A percentile compares a stretch with the other conserved stretches of the same genome.
Conservation (phyloP, 345 rosid species). For the Ailanthus altissimus region DNA sequence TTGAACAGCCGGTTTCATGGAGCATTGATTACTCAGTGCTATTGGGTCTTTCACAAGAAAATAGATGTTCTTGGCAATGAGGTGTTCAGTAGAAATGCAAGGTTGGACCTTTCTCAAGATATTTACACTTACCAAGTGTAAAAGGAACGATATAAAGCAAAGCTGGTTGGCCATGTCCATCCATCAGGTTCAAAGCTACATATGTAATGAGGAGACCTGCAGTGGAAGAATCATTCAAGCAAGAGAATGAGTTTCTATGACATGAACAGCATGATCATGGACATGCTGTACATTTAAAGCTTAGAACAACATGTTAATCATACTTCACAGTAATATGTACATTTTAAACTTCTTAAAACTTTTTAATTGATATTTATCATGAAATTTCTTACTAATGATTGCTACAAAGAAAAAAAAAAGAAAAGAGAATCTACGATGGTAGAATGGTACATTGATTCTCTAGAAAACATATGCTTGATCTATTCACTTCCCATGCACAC, state of each 20-base stretch:
- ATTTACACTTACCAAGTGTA: constrained; percentile 67
- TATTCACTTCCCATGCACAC: background rate
- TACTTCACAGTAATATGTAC: no score
- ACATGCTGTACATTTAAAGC: no score
- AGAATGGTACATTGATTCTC: background rate
- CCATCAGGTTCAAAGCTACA: constrained; percentile 93
- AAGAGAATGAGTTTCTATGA: background rate
- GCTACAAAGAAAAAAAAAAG: background rate
- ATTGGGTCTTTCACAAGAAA: background rate
- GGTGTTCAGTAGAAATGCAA: background rate
- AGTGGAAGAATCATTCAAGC: background rate
- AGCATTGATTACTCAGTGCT: background rate
- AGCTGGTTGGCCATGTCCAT: constrained; percentile 98
- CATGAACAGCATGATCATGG: background rate
- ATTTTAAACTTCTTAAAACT: background rate
- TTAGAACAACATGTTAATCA: background rate
- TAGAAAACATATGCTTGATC: background rate
- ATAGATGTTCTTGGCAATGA: background rate
- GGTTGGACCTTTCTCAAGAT: background rate
- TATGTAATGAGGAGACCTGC: constrained; percentile 92
- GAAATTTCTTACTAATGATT: background rate
- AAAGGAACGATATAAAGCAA: constrained; percentile 95
- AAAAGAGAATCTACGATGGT: background rate
- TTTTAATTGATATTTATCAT: background rate
- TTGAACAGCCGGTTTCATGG: no score